Evolutionary conservation across 2,329 filamentous ascomycete genomes (phyloP), one percentile per base, ranked within the genome.

Genomic region (Tolypocladium tropicale): DNA sequence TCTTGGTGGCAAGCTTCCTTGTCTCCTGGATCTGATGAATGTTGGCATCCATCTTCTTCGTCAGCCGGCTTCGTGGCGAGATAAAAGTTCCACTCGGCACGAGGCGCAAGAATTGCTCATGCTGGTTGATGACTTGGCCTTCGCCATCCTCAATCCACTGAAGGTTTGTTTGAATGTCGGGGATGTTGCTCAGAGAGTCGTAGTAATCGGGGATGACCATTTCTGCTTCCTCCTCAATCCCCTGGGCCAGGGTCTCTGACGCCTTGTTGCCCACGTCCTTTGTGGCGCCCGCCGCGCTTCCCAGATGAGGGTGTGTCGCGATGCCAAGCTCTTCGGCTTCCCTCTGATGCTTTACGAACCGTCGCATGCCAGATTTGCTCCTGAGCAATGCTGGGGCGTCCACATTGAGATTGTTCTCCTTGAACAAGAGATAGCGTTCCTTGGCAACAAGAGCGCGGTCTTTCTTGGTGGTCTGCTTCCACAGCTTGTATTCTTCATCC

Each of bases 381-480:
- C 94, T 82, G 49, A 97, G 74, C 53, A 97, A 76, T 16, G 94
- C 94, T 21, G 91, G 90, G 59, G 95, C 90, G 33, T 99, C 94
- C 0, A 81, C 71, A 66, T 96, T 95, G 53, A 99, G 77, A 65
- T 85, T 89, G 64, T 91, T 86, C 53, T 87, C 88, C 59, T 87
- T 88, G 73, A 99, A 96, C 16, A 99, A 81, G 41, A 88, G 83
- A 70, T 91, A 86, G 34, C 94, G 83, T 68, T 96, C 90, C 60
- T 92, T 90, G 57, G 94, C 88, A 54, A 93, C 84, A 28, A 88
- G 76, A 4, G 94, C 94, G 59, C 94, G 86, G 65, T 96, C 92
- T 68, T 94, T 96, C 74, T 97, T 97, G 2, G 94, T 99, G 43
- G 96, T 90, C 71, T 97, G 93, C 74, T 97, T 99, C 94, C 95